Conservation (phyloP, 2,329 filamentous ascomycete genomes). For the Phoma sp. region DNA sequence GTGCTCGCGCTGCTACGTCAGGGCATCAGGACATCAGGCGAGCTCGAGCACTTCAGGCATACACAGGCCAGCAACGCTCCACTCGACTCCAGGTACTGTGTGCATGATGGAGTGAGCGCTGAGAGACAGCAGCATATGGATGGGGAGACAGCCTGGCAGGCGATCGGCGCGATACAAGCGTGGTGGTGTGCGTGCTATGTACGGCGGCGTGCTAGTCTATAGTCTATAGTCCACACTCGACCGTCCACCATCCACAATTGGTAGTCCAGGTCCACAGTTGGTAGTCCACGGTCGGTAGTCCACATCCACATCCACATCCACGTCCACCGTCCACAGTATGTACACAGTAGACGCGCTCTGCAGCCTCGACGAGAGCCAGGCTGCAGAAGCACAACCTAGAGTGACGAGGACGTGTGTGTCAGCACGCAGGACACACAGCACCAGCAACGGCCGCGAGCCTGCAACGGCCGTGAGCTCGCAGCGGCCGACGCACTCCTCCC, state of each 20-base stretch:
- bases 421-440: background rate
- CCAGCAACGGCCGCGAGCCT: too few species aligned
- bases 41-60: conserved; percentile 9
- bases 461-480: too few species aligned
- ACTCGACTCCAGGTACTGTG: background rate
- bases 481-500: background rate
- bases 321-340: too few species aligned
- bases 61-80: conserved; percentile 5
- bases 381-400: conserved; percentile 1
- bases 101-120: too few species aligned
- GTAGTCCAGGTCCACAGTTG: too few species aligned
- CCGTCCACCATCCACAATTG: too few species aligned
- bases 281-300: too few species aligned
- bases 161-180: conserved; percentile 26
- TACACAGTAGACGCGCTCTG: too few species aligned
- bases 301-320: too few species aligned
- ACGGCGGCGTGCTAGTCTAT: background rate
- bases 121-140: background rate
- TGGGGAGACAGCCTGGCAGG: conserved; percentile 3
- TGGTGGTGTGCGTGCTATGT: conserved; percentile 9
- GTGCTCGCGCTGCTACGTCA: conserved; percentile 8
- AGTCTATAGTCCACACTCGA: too few species aligned
- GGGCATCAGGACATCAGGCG: background rate
- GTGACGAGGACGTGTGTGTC: background rate
- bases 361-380: conserved; percentile 9